Evolutionary conservation across 108 stramenopile genomes (phyloP), one percentile per base, ranked within the genome.

Genomic region (Conticribra guillardii): DNA sequence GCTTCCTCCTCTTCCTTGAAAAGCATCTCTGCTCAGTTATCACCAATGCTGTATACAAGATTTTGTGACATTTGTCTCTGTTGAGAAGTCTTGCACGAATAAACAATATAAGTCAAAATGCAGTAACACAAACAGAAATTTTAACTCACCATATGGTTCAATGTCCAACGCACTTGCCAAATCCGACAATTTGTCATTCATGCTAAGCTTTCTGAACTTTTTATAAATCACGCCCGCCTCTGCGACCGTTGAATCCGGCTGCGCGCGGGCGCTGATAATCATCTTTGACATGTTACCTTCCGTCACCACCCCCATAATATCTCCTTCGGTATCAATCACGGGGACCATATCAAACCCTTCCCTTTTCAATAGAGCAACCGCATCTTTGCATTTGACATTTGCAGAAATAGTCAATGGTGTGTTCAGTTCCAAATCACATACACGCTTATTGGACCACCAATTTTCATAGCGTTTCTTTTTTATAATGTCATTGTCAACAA

Each of bases 271-370:
- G 27, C 77, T 69, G 34, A 95, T 69, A 18, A 98, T 69, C 66
- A 52, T 65, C 2, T 74, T 85, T 19, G 86, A 89, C 80, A 98
- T 89, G 79, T 98, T 98, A 2, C 76, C 76, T 63, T 92, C 94
- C 17, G 97, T 98, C 0, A 98, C 95, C 11, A 98, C 96, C 16
- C 97, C 97, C 67, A 92, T 49, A n/a, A 98, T 82, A 37, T 79
- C 72, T 21, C 87, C 90, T 4, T 90, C 88, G 17, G 78, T 82
- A 48, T 79, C 79, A 41, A 94, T 77, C 2, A 98, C 97, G 1
- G 97, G 97, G 2, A 98, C 91, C 94, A 96, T 96, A 71, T 97
- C 96, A 69, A 92, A 97, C 17, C 94, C 96, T 76, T 96, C 91
- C 31, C 72, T 57, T 75, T 92, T 92, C 17, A 98, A 74, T 7